Conservation (phyloP, 371 early-diverging fungal species). For the Apophysomyces ossiformis region DNA sequence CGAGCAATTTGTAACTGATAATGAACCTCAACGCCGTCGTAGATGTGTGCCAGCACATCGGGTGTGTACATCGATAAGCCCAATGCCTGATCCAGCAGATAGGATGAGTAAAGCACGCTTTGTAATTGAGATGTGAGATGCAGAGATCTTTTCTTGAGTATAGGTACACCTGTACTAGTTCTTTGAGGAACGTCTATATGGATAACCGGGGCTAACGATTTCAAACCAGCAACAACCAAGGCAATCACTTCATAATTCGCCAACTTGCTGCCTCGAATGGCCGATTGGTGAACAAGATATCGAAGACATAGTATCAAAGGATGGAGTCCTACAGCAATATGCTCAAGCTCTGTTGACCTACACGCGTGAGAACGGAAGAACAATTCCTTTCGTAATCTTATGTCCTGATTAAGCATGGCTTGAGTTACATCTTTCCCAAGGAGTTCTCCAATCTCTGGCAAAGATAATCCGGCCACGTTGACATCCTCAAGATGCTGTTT, state of each 20-base stretch:
- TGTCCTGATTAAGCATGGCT: not conserved
- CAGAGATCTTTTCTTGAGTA: conserved; percentile 34
- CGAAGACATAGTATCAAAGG: conserved; percentile 39
- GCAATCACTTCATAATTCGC: conserved; percentile 43
- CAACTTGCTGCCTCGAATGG: conserved; percentile 17
- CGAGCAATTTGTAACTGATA: conserved; percentile 33
- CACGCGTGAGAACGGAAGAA: conserved; percentile 13
- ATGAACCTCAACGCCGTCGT: conserved; percentile 29
- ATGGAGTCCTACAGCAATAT: conserved; percentile 10
- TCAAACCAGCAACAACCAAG: conserved; percentile 30
- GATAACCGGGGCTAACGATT: conserved; percentile 24
- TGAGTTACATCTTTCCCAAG: not conserved
- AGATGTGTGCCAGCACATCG: conserved; percentile 20
- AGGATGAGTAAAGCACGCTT: conserved; percentile 34
- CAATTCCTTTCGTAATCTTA: not conserved
- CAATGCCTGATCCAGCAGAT: conserved; percentile 39
- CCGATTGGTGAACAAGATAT: conserved; percentile 31
- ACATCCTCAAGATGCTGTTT: conserved; percentile 34
- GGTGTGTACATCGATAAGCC: conserved; percentile 14
- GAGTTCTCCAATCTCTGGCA: not conserved
- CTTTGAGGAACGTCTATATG: not conserved
- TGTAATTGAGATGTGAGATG: conserved; percentile 49
- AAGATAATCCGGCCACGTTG: conserved; percentile 10
- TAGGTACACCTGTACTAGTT: conserved; percentile 17
- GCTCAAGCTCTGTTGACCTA: not conserved